Base-by-base conservation (phyloP, 768 basidiomycete species). In the Crepidotus variabilis region DNA sequence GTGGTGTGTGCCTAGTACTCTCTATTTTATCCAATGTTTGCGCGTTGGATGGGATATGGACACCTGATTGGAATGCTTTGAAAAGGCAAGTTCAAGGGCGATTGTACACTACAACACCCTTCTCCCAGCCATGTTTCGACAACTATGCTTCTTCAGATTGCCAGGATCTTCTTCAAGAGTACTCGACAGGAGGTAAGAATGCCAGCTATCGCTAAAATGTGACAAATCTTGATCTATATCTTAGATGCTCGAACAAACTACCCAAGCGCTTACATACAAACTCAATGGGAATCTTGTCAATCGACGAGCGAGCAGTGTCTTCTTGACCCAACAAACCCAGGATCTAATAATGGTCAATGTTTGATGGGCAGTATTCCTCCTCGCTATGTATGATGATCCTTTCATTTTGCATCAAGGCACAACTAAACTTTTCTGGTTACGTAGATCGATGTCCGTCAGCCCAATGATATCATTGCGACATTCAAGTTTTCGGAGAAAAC, bases 241-340 rank as follows among this genome's bases (percentile, higher is more conserved):
- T 28, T 32, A 59, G 61, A 57, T 21, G 58, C 60, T 54, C 61
- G 61, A 10, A 59, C 59, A 11, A 53, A 57, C 16, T 35, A 50
- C 34, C 62, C 62, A 39, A 60, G 64, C 8, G 55, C 63, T 16
- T 65, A 65, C 33, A 56, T 62, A 39, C 50, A 61, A 14, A 62
- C 66, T 1, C 71, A 78, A 52, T 77, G 74, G 76, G 77, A 76
- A 60, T 72, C 72, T 1, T 79, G 78, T 51, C 73, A 76, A 58
- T 46, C 58, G 20, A 66, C 61, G 2, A 60, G 59, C 1, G 62
- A 71, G 7, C 62, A 69, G 33, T 78, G 78, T 54, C 57, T 75
- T 33, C 65, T 78, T 3, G 70, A 76, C 57, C 67, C 52, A 56
- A 53, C 47, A 10, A 60, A 67, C 34, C 53, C 67, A 14, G 18